Percentiles rank a stretch among this genome's conserved stretches.
Conservation (phyloP, 805 yeast species). For the Metschnikowia drakensbergensis region DNA sequence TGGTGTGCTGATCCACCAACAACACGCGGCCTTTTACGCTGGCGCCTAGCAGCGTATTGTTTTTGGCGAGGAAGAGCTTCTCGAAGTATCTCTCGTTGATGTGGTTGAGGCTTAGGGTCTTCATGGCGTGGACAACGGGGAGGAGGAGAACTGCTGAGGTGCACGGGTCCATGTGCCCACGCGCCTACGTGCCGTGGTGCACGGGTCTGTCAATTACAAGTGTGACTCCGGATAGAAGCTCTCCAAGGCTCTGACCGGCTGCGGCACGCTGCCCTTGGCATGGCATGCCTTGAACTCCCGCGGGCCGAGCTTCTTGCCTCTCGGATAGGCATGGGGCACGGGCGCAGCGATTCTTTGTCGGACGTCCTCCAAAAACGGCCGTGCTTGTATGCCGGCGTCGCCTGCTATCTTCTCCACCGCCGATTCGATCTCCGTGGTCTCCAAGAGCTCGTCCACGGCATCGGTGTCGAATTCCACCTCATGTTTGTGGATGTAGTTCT, state of each 20-base stretch:
- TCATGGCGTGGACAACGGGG: conserved; percentile 1
- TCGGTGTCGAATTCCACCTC: conserved; percentile 24
- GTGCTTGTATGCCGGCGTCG: conserved; percentile 4
- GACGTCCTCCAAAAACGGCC: conserved; percentile 16
- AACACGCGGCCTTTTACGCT: conserved; percentile 60
- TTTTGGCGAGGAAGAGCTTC: conserved; percentile 18
- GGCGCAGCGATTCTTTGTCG: conserved; percentile 21
- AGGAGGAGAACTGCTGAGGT: neutral
- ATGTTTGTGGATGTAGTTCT: conserved; percentile 24
- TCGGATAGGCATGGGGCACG: conserved; percentile 43
- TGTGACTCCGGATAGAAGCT: conserved; percentile 24
- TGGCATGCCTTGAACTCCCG: conserved; percentile 53
- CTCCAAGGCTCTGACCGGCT: conserved; percentile 38
- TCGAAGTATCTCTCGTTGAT: conserved; percentile 18
- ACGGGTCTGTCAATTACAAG: conserved; percentile 8
- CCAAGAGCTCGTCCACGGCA: conserved; percentile 18
- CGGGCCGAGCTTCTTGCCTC: conserved; percentile 44
- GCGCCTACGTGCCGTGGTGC: neutral
- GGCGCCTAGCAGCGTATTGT: conserved; percentile 15
- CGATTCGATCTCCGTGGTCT: conserved; percentile 12
- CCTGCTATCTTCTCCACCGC: conserved; percentile 15
- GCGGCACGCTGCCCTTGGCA: conserved; percentile 58
- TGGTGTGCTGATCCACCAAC: conserved; percentile 74
- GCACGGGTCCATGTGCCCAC: neutral
- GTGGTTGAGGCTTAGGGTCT: conserved; percentile 17